These are phyloP conservation scores for Nitzschia putrida DNA, from an alignment of 108 stramenopile species.

Conservation along the genomic window DNA sequence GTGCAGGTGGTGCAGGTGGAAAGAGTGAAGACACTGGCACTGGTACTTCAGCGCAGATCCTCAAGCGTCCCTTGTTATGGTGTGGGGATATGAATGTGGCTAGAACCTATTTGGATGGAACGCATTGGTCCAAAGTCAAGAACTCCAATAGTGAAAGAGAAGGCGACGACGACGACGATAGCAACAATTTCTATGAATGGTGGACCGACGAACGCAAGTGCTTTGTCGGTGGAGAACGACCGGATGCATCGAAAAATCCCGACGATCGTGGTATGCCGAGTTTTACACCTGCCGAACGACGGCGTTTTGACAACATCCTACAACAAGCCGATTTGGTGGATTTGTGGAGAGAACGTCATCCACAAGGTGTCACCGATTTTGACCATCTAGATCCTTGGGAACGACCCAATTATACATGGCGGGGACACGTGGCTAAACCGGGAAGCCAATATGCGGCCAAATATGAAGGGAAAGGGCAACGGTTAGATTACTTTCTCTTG, in stretches of 20 bases:
- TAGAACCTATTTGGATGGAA: slow-evolving; percentile 33
- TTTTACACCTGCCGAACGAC: slow-evolving; percentile 44
- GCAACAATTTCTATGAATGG: slow-evolving; percentile 29
- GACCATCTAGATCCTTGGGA: slow-evolving; percentile 18
- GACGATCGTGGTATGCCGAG: slow-evolving; percentile 40
- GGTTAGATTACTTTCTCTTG: slow-evolving; percentile 47
- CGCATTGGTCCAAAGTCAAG: slow-evolving; percentile 28
- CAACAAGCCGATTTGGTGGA: slow-evolving; percentile 33
- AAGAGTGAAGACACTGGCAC: too few species aligned
- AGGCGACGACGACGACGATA: neutral
- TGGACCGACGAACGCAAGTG: slow-evolving; percentile 44
- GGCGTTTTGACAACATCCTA: slow-evolving; percentile 28
- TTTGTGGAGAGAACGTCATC: slow-evolving; percentile 47
- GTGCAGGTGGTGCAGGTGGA: neutral
- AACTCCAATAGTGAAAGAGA: neutral
- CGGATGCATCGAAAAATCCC: neutral
- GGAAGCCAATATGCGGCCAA: slow-evolving; percentile 8
- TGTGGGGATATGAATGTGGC: slow-evolving; percentile 49
- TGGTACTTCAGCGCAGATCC: neutral
- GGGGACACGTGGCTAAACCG: slow-evolving; percentile 22
- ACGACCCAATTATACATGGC: slow-evolving; percentile 43
- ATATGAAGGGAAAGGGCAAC: slow-evolving; percentile 46
- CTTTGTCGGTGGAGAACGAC: slow-evolving; percentile 11
- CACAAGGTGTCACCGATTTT: slow-evolving; percentile 13
- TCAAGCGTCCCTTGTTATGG: slow-evolving; percentile 42